These are phyloP conservation scores for Sophora flavescens DNA, from an alignment of 306 rosid species.

Conservation along the genomic window DNA sequence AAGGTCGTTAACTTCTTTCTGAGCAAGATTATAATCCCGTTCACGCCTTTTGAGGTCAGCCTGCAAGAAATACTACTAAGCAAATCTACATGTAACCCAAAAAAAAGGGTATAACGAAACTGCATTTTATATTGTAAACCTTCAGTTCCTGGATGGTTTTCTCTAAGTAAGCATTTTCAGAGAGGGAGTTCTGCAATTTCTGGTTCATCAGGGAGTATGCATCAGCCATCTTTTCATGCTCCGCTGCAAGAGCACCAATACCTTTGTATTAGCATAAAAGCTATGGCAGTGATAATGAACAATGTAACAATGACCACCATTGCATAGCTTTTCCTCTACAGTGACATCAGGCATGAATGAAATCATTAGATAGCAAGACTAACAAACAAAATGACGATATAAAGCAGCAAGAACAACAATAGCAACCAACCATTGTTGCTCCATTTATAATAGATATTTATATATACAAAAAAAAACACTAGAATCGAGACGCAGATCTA, in stretches of 20 bases:
- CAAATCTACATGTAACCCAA: conserved; percentile 1
- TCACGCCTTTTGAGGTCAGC: conserved; percentile 81
- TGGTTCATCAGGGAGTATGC: conserved; percentile 83
- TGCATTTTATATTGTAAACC: conserved; percentile 52
- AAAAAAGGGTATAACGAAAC: neutral
- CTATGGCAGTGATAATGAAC: conserved; percentile 15
- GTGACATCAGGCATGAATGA: conserved; percentile 8
- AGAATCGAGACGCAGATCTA: conserved; percentile 5
- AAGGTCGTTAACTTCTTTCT: conserved; percentile 81
- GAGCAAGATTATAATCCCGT: conserved; percentile 74
- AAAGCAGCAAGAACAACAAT: conserved; percentile 21
- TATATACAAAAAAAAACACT: neutral
- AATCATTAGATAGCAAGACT: neutral
- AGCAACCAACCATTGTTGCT: conserved; percentile 6
- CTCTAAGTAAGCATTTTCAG: conserved; percentile 71
- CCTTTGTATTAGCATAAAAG: conserved; percentile 31
- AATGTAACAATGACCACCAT: conserved; percentile 34
- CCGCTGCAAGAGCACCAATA: conserved; percentile 63
- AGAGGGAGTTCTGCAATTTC: conserved; percentile 70
- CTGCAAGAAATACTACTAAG: conserved; percentile 55
- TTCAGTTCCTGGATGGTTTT: conserved; percentile 77
- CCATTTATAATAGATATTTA: neutral
- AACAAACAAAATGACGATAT: conserved; percentile 6
- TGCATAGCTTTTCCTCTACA: conserved; percentile 9
- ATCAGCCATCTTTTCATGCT: conserved; percentile 87